phyloP scores from a whole-genome alignment of 2,329 filamentous ascomycete species.

The Escovopsis sp. region DNA sequence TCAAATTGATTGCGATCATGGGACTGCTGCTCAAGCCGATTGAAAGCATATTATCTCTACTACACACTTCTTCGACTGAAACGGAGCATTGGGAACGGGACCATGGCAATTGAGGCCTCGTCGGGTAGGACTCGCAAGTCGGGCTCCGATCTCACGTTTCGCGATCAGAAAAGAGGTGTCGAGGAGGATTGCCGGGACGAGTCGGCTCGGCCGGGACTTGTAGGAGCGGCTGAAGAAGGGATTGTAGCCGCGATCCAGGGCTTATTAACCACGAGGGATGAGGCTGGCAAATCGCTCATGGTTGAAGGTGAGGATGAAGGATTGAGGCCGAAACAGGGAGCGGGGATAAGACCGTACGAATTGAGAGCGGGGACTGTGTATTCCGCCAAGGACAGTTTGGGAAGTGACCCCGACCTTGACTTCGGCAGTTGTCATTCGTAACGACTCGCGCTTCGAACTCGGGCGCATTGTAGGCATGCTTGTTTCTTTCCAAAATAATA shows the following conservation, averaged over 20 bases:
- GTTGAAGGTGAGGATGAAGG: neutral
- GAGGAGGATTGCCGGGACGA: neutral
- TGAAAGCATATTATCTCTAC: no score
- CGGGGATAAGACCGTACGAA: neutral
- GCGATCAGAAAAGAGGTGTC: neutral
- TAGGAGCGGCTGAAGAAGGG: neutral
- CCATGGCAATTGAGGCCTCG: no score
- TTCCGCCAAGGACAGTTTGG: no score
- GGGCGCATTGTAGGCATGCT: no score
- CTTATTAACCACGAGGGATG: neutral
- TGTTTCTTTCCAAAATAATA: no score
- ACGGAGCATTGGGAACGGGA: neutral
- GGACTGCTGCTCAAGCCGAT: no score
- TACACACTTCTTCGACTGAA: no score
- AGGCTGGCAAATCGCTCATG: constrained; percentile 1
- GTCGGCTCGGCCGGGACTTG: neutral
- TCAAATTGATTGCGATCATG: no score
- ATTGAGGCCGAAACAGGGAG: neutral
- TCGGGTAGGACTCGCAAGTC: no score
- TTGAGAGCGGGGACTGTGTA: neutral
- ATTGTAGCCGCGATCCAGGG: neutral
- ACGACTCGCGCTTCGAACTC: no score
- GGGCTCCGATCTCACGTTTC: neutral
- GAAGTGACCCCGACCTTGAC: no score
- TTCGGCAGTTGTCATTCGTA: no score